Conservation (phyloP, 805 yeast species). For the Metschnikowia baotianmanensis region DNA sequence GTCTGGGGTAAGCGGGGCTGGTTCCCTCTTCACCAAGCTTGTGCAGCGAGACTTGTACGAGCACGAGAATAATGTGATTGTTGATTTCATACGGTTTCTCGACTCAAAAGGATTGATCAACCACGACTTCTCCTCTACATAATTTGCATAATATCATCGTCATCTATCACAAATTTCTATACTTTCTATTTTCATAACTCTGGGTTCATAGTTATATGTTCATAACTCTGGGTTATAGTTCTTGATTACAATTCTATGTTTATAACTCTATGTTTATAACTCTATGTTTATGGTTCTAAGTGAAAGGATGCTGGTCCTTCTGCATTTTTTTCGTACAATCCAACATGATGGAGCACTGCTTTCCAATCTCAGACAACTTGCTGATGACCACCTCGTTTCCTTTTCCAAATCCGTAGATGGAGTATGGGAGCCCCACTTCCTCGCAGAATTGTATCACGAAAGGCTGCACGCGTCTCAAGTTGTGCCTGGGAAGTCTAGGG, state of each 20-base stretch:
- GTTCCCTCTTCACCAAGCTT: conserved; percentile 18
- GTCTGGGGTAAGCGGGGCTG: conserved; percentile 9
- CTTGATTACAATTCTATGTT: too few species aligned
- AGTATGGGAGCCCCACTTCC: conserved; percentile 72
- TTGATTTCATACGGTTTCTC: conserved; percentile 41
- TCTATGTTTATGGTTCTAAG: neutral
- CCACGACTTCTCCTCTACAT: too few species aligned
- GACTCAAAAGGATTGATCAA: conserved; percentile 30
- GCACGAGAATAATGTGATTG: conserved; percentile 38
- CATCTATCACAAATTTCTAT: too few species aligned
- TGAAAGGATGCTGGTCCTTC: conserved; percentile 40
- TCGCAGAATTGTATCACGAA: conserved; percentile 71
- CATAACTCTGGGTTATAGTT: too few species aligned
- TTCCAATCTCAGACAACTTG: conserved; percentile 69
- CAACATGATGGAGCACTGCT: conserved; percentile 71
- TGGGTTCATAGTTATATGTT: too few species aligned
- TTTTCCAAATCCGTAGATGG: conserved; percentile 77
- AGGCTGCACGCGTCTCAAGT: conserved; percentile 72
- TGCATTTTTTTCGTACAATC: conserved; percentile 70
- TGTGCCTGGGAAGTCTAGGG: conserved; percentile 87
- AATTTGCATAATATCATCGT: too few species aligned
- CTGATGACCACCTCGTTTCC: conserved; percentile 74
- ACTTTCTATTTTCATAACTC: too few species aligned
- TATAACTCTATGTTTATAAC: neutral
- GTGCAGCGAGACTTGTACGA: conserved; percentile 41